Base-by-base conservation (phyloP, 768 basidiomycete genomes). In the Boletus sensibilis region DNA sequence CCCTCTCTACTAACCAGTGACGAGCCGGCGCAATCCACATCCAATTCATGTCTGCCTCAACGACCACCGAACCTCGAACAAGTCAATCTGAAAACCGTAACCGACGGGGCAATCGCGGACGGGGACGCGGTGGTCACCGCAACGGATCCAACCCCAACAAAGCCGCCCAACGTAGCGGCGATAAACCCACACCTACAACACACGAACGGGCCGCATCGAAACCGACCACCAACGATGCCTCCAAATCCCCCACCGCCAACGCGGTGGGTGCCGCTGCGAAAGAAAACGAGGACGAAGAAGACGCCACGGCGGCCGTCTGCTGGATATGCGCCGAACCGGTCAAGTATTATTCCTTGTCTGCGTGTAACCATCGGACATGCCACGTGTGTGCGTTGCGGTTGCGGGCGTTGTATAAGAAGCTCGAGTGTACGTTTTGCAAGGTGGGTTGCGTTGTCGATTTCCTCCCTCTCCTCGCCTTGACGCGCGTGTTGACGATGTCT, bases 351-450 rank as follows among this genome's bases (percentile, higher is more conserved):
- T 83, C 92, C 7, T 74, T 97, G 31, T 88, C 94, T 18, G 83
- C 88, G 52, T 99, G 96, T 74, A 92, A 93, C 69, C 96, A 99
- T 68, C 79, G 91, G 50, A 98, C 93, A 4, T 98, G 96, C 77
- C 94, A 97, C 73, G 87, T 95, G 57, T 99, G 96, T 67, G 87
- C 91, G 0, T 73, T 98, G 49, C 83, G 96, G 8, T 73, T 98
- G 29, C 76, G 96, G 38, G 93, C 93, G 4, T 75, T 98, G 45
- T 99, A 97, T 79, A 98, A 98, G 78, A 95, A 91, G 71, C 77
- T 74, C 40, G 91, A 94, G 14, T 98, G 96, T 68, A 92, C 96
- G 1, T 97, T 97, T 71, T 99, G 96, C 81, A 98, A 98, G 83
- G 93, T 88, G 39, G 10, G 51, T 33, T n/a, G 25, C 44, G 12